Conservation (phyloP, 805 yeast genomes). For the Starmerella lactis-condensi region DNA sequence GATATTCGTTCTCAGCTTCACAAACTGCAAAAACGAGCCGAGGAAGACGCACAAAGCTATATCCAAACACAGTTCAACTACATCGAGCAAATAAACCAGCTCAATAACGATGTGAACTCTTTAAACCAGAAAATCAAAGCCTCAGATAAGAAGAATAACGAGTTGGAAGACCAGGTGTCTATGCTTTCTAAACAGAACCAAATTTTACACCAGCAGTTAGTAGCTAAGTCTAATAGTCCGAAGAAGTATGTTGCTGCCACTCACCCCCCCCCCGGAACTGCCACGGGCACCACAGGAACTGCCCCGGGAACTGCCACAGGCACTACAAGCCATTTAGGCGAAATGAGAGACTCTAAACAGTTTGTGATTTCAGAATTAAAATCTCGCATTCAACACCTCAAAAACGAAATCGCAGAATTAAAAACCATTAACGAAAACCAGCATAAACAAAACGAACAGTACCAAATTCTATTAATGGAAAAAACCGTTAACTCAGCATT, state of each 20-base stretch:
- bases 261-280: no score
- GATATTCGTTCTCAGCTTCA: conserved; percentile 12
- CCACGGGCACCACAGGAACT: no score
- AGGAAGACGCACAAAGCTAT: conserved; percentile 17
- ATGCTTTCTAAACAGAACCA: no score
- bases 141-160: conserved; percentile 1
- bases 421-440: conserved; percentile 38
- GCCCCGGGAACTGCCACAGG: no score
- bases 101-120: conserved; percentile 13
- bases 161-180: conserved; percentile 1
- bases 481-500: conserved; percentile 21
- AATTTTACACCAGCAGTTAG: no score
- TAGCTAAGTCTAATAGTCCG: no score
- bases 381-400: conserved; percentile 16
- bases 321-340: no score
- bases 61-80: conserved; percentile 19
- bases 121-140: conserved; percentile 8
- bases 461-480: conserved; percentile 22
- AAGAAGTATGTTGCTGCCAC: no score
- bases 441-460: conserved; percentile 22
- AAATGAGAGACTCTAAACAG: no score
- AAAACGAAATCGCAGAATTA: conserved; percentile 31
- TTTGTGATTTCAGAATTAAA: conserved; percentile 19
- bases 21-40: conserved; percentile 13
- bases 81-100: conserved; percentile 12